These are phyloP conservation scores for Picochlorum sp. DNA, from an alignment of 139 green algal genomes.

Conservation along the genomic window DNA sequence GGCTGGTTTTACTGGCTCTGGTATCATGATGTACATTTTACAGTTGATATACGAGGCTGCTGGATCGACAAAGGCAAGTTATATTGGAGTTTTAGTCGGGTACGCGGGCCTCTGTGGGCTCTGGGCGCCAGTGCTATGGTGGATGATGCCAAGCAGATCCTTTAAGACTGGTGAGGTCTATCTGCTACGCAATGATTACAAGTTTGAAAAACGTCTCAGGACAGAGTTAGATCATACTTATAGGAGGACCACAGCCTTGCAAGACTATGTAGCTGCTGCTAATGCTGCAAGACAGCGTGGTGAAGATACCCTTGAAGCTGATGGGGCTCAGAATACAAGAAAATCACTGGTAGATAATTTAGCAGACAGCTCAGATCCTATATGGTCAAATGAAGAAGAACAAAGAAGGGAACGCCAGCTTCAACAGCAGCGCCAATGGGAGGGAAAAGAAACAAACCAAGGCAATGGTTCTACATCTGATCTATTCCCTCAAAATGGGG, in stretches of 20 bases:
- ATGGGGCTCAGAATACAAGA: not conserved
- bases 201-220: slow-evolving; percentile 17
- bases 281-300: not conserved
- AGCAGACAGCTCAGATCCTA: slow-evolving; percentile 5
- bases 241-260: slow-evolving; percentile 16
- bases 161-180: slow-evolving; percentile 36
- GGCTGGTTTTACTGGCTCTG: slow-evolving; percentile 46
- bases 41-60: slow-evolving; percentile 26
- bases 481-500: too few relatives aligned
- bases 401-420: not conserved
- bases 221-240: slow-evolving; percentile 20
- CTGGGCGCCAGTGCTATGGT: slow-evolving; percentile 35
- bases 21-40: slow-evolving; percentile 48
- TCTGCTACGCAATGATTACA: slow-evolving; percentile 11
- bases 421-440: not conserved
- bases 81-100: slow-evolving; percentile 21
- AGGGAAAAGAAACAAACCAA: not conserved
- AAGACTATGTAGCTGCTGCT: slow-evolving; percentile 27
- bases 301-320: slow-evolving; percentile 1
- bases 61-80: slow-evolving; percentile 21
- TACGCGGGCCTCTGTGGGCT: slow-evolving; percentile 29
- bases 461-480: too few relatives aligned
- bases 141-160: slow-evolving; percentile 45
- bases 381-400: not conserved
- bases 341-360: not conserved